Evolutionary conservation across 2,329 filamentous ascomycete species (phyloP).

Genomic region (Neonectria coccinea): DNA sequence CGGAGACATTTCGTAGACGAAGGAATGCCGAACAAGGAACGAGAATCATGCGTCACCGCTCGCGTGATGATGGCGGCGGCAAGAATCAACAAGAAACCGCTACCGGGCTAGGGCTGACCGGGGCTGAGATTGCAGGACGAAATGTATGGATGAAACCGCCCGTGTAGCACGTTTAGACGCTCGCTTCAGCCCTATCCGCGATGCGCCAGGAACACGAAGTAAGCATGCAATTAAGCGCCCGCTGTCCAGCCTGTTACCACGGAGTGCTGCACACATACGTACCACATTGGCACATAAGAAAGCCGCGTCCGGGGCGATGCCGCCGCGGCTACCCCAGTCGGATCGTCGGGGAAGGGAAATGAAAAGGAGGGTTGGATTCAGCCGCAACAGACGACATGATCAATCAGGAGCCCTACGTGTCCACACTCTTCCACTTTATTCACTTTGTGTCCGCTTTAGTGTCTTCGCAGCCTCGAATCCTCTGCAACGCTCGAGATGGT

Average conservation of each 20-base stretch:
- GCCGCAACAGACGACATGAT: not conserved
- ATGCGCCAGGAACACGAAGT: not conserved
- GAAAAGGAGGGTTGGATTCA: not conserved
- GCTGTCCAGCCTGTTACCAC: no score
- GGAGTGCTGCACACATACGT: not conserved
- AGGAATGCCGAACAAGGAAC: no score
- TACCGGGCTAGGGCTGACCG: no score
- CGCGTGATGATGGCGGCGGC: not conserved
- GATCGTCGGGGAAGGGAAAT: not conserved
- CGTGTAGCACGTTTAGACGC: not conserved
- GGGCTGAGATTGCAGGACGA: not conserved
- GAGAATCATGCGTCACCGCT: not conserved
- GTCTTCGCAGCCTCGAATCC: not conserved
- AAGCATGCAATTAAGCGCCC: not conserved
- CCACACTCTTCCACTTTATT: not conserved
- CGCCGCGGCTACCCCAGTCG: not conserved
- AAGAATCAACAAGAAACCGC: not conserved
- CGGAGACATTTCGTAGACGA: not conserved
- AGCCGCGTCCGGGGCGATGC: not conserved
- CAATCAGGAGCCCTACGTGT: not conserved
- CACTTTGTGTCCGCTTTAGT: not conserved
- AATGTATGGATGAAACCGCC: not conserved
- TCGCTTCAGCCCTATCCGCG: not conserved
- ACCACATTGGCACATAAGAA: not conserved
- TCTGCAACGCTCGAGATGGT: not conserved